Base-by-base conservation (phyloP, 1,139 yeast species). In the Sugiyamaella novakii region DNA sequence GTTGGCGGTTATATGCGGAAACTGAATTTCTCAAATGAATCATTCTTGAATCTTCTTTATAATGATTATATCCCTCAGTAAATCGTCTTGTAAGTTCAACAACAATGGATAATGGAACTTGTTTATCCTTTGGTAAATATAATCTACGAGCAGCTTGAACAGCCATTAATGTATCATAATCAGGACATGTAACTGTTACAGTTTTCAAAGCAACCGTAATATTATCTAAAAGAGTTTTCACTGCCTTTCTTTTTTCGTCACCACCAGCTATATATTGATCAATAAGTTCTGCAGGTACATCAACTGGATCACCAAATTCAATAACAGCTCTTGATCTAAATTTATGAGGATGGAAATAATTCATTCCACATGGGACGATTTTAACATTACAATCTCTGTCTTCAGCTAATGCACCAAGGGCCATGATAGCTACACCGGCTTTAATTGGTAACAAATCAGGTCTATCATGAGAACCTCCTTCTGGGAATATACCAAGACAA, bases 371-470 rank as follows among this genome's bases (percentile, higher is more conserved):
- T 3, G 98, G 98, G 18, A 92, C 95, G 56, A 92, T 86, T 59
- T 84, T 83, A 6, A 92, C 89, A 44, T 81, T 80, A 54, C 85
- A 80, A 38, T 79, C 75, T 0, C 94, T 88, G 43, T 78, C 73
- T 44, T 78, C 74, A 14, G 83, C 87, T 76, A 87, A 78, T 0
- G 98, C 94, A 15, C 98, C 98, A 17, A 92, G 72, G 0, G 98
- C 98, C 98, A 92, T 92, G 46, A 92, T 84, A 1, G 97, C 98
- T 14, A 92, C 98, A 50, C 98, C 98, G 0, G 98, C 97, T 63
- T 92, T 92, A 61, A 92, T 73, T 0, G 98, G 98, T 48, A 92
- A 72, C 56, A 92, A 69, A 57, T 88, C 95, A 0, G 98, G 83
- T 54, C 98, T 76, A 66, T 92, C 98, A 61, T 92, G 98, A 14